These are phyloP conservation scores for Backusella tuberculispora DNA, from an alignment of 192 early-diverging fungal genomes.

Conservation along the genomic window DNA sequence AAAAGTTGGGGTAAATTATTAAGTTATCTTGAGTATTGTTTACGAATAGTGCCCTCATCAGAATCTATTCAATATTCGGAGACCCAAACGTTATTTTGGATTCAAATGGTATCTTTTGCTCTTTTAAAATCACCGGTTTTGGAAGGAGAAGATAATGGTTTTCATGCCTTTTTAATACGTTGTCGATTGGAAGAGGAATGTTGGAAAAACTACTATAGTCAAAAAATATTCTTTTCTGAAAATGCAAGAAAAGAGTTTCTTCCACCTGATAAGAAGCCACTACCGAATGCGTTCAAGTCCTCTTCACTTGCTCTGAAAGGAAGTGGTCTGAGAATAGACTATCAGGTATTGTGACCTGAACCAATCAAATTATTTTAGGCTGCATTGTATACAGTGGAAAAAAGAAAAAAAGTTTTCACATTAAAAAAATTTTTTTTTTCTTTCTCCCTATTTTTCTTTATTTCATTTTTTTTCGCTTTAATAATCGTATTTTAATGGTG, in stretches of 20 bases:
- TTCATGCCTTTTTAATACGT: slow-evolving; percentile 32
- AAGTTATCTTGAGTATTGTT: slow-evolving; percentile 8
- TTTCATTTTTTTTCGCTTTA: background rate
- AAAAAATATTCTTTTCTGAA: slow-evolving; percentile 30
- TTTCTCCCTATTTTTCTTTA: slow-evolving; percentile 6
- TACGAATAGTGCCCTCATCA: slow-evolving; percentile 17
- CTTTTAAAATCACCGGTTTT: slow-evolving; percentile 34
- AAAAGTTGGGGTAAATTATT: background rate
- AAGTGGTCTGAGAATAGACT: slow-evolving; percentile 38
- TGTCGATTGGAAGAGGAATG: slow-evolving; percentile 32
- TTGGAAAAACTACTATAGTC: slow-evolving; percentile 38
- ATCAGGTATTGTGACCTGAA: slow-evolving; percentile 31
- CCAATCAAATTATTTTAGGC: slow-evolving; percentile 9
- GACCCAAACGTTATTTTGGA: slow-evolving; percentile 44
- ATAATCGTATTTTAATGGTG: background rate
- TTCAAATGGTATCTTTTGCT: slow-evolving; percentile 41
- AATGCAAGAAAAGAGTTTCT: slow-evolving; percentile 29
- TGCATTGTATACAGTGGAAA: slow-evolving; percentile 13
- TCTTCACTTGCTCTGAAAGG: slow-evolving; percentile 39
- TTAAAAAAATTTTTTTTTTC: slow-evolving; percentile 19
- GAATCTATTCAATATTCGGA: slow-evolving; percentile 34
- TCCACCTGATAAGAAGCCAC: slow-evolving; percentile 38
- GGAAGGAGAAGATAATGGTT: slow-evolving; percentile 33
- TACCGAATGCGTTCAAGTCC: slow-evolving; percentile 45
- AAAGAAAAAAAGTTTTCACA: background rate